Evolutionary conservation across 306 rosid genomes (phyloP).

Genomic region (Luffa aegyptiaca): DNA sequence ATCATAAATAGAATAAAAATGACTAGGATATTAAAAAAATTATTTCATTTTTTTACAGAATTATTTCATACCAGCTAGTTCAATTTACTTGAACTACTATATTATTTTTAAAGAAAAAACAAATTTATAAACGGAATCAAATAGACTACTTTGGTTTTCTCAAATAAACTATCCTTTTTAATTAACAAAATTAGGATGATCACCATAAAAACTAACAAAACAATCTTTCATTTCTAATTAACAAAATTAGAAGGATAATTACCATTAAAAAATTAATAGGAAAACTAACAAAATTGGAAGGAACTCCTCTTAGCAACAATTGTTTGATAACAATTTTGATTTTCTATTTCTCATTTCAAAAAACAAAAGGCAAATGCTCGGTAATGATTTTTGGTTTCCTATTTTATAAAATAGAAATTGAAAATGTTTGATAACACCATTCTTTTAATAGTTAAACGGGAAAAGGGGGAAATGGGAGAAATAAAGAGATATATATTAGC

Average conservation of each 20-base stretch:
- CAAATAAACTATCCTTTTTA: too few species aligned
- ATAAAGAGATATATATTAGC: too few species aligned
- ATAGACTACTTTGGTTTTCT: background rate
- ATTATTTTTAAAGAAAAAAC: too few species aligned
- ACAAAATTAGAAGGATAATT: background rate
- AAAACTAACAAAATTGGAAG: background rate
- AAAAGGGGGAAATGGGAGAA: background rate
- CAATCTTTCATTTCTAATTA: too few species aligned
- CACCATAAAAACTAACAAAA: too few species aligned
- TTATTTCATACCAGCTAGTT: too few species aligned
- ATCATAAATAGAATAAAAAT: too few species aligned
- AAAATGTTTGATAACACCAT: background rate
- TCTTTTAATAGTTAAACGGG: too few species aligned
- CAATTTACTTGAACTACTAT: too few species aligned
- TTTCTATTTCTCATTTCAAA: background rate
- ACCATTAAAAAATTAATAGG: background rate
- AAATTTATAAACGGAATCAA: background rate
- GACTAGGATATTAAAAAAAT: too few species aligned
- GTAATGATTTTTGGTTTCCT: background rate
- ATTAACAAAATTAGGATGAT: too few species aligned
- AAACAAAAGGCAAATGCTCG: background rate
- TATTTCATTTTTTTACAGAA: too few species aligned
- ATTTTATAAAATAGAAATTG: background rate
- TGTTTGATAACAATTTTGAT: background rate
- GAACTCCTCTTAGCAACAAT: background rate